Evolutionary conservation across 2,329 filamentous ascomycete species (phyloP), one percentile per base, ranked within the genome.

Genomic region (Karstenula rhodostoma): DNA sequence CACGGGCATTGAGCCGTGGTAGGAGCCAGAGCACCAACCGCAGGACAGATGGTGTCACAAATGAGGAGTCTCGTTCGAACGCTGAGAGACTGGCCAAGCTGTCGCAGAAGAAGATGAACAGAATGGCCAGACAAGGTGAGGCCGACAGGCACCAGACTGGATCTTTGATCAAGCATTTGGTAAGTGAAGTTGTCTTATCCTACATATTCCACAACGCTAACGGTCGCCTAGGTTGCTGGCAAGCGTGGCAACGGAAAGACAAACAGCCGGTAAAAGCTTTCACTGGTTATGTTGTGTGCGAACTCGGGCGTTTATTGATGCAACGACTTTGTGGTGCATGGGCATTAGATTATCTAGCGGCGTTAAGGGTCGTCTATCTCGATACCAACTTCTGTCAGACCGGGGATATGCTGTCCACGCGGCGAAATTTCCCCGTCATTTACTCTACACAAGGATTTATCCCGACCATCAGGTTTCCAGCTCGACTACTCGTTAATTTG

Each of bases 91-190:
- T 96, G 77, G 86, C 89, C 76, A 98, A 97, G 86, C 82, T 99
- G 77, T 86, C 89, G 73, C 96, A 99, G 89, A 93, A 94, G 86
- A 94, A 93, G 87, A 97, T 96, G 93, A 99, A 99, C 84, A 88
- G 94, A 67, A 95, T 96, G 90, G 95, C 95, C 47, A 89, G 94
- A 79, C 92, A 96, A 85, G 95, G 95, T 85, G 95, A 99, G 84
- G 94, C 90, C 63, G 95, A 99, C 85, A 89, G 96, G 77, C 94
- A 98, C 82, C 88, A 89, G 63, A 89, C 89, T 58, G 91, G 91
- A 40, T 86, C 91, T 56, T 81, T 96, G 80, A 87, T 89, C 64
- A 99, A 96, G 83, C 95, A 98, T 83, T 85, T 99, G 87, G 90
- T 96, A 86, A 79, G 89, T 86, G 69, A 65, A 32, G n/a, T 59